Evolutionary conservation across 2,329 filamentous ascomycete species (phyloP).

Genomic region (Penicillium sp.): DNA sequence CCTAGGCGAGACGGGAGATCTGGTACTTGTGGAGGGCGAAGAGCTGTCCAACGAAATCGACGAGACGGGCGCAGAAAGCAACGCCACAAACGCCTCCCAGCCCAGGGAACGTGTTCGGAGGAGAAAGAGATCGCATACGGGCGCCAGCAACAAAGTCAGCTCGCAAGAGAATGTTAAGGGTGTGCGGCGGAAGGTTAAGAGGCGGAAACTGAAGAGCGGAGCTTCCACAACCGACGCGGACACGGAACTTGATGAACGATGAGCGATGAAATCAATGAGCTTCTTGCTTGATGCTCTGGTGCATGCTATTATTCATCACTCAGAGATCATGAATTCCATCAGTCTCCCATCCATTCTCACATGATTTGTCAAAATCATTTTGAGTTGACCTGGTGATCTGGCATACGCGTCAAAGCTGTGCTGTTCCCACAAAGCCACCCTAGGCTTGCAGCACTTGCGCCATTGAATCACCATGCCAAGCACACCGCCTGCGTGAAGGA

Average conservation of each 20-base stretch:
- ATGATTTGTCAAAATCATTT: not conserved
- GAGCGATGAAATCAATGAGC: not conserved
- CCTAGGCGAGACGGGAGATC: slow-evolving; percentile 60
- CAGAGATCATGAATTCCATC: not conserved
- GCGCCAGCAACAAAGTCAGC: slow-evolving; percentile 3
- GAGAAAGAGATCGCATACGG: not conserved
- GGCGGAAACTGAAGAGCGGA: slow-evolving; percentile 25
- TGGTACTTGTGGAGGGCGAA: slow-evolving; percentile 41
- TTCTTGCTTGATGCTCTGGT: not conserved
- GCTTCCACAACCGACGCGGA: slow-evolving; percentile 27
- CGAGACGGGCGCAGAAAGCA: not conserved
- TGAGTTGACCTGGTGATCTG: not conserved
- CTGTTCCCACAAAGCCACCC: not conserved
- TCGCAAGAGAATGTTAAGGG: slow-evolving; percentile 11
- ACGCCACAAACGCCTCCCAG: not conserved
- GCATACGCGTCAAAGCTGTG: not conserved
- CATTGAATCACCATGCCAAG: not conserved
- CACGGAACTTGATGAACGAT: slow-evolving; percentile 22
- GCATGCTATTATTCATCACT: not conserved
- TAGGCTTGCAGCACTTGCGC: not conserved
- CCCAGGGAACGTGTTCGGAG: not conserved
- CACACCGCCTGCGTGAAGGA: not conserved
- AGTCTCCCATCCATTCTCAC: not conserved
- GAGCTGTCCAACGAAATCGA: not conserved
- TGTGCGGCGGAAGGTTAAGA: slow-evolving; percentile 29